Evolutionary conservation across 2,329 filamentous ascomycete genomes (phyloP).

Genomic region (Colletotrichum godetiae): DNA sequence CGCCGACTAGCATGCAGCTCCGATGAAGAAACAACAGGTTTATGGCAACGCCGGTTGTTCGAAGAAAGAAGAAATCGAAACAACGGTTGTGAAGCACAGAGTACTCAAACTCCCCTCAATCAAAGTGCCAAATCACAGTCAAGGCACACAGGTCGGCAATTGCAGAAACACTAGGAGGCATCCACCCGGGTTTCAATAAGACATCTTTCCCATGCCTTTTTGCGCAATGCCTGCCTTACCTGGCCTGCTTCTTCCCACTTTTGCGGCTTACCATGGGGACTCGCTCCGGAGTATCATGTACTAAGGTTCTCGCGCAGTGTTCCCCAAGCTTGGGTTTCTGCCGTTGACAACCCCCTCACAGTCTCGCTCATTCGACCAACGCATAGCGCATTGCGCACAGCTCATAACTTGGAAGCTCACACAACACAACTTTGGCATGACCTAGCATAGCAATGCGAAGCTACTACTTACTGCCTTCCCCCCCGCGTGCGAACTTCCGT

Average conservation of each 20-base stretch:
- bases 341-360: conserved; percentile 7
- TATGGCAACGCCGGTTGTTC: not conserved
- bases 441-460: conserved; percentile 10
- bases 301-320: not conserved
- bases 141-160: conserved; percentile 21
- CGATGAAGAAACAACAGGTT: not conserved
- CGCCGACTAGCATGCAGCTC: not conserved
- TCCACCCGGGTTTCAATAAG: conserved; percentile 24
- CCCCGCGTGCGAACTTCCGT: conserved; percentile 18
- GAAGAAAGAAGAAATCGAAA: not conserved
- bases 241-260: not conserved
- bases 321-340: conserved; percentile 7
- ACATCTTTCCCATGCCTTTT: conserved; percentile 4
- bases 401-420: conserved; percentile 19
- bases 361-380: conserved; percentile 6
- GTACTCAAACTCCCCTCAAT: not conserved
- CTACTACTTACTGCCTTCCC: conserved; percentile 25
- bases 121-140: not conserved
- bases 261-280: not conserved
- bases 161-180: conserved; percentile 14
- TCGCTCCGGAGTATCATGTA: not conserved
- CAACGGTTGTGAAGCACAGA: not conserved
- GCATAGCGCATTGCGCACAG: conserved; percentile 26
- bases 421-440: conserved; percentile 16
- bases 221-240: conserved; percentile 1